phyloP scores from a whole-genome alignment of 1,139 yeast genomes.

The Suhomyces ambrosiae region DNA sequence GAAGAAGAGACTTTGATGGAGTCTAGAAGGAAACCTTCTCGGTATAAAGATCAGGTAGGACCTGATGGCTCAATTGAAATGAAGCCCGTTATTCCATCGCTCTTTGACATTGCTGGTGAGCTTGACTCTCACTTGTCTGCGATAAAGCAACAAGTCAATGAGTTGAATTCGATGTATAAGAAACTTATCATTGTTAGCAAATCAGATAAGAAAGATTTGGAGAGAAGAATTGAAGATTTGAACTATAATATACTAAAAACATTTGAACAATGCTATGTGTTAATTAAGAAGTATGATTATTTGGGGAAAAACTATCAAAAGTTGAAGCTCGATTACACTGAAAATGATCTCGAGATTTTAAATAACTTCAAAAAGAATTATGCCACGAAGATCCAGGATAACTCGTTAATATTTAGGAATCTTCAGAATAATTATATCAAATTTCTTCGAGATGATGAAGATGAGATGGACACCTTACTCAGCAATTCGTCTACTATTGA shows the following conservation, averaged over 20 bases:
- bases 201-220: slow-evolving; percentile 72
- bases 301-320: slow-evolving; percentile 40
- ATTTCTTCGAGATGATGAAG: slow-evolving; percentile 70
- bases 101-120: slow-evolving; percentile 72
- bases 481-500: slow-evolving; percentile 14
- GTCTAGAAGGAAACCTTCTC: slow-evolving; percentile 19
- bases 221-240: slow-evolving; percentile 69
- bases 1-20: slow-evolving; percentile 59
- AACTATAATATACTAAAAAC: slow-evolving; percentile 72
- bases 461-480: slow-evolving; percentile 36
- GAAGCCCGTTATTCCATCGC: slow-evolving; percentile 70
- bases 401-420: slow-evolving; percentile 76
- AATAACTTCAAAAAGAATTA: slow-evolving; percentile 80
- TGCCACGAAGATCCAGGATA: slow-evolving; percentile 81
- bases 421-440: slow-evolving; percentile 87
- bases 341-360: slow-evolving; percentile 63
- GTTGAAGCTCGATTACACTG: slow-evolving; percentile 38
- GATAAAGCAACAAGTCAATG: slow-evolving; percentile 53
- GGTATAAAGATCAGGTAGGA: slow-evolving; percentile 17
- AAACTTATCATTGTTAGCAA: slow-evolving; percentile 86
- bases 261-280: slow-evolving; percentile 75
- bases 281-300: slow-evolving; percentile 69
- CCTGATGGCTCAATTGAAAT: slow-evolving; percentile 43
- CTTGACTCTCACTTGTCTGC: slow-evolving; percentile 61
- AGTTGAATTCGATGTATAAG: slow-evolving; percentile 70